Evolutionary conservation across 805 yeast species (phyloP), one percentile per base, ranked within the genome.

Genomic region (Limtongia smithiae): DNA sequence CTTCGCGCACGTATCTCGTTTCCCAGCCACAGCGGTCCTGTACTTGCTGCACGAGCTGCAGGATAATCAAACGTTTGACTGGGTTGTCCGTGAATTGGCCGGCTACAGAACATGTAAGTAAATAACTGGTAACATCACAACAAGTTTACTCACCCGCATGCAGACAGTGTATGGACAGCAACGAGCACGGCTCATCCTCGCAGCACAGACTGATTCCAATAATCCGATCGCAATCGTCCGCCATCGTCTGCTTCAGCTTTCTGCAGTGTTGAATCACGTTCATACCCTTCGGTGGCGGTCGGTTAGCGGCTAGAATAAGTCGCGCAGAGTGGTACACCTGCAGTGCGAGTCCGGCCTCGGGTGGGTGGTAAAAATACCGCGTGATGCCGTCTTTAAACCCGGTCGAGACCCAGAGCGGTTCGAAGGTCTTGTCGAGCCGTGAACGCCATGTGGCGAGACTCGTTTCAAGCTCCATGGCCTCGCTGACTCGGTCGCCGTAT

Each of bases 21-120:
- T 50, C 54, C 54, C 54, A 50, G n/a, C 54, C 54, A n/a, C 42
- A 50, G 17, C 35, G 20, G 22, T 38, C 39, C 21, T 41, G 50
- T 1, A 50, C 48, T 3, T 34, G 11, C n/a, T 36, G 43, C 17
- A 50, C 22, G 9, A 50, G 46, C 37, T 34, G 41, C 4, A 50
- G 25, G 28, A 50, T 50, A 2, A 42, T 21, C 3, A 7, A n/a
- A 14, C 46, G 48, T 22, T 50, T 50, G 15, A 39, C 36, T 6
- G 50, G 40, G 39, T 37, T 39, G 36, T 50, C 54, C 5, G 37
- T 43, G 20, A 46, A 32, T 27, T 48, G 46, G 4, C 54, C 54
- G 20, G 54, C 54, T 48, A n/a, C n/a, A 25, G 9, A 7, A 25
- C 28, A 7, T 7, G 9, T 25, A 7, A 25, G 28, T 25, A 25